Evolutionary conservation across 1,284 basidiomycete genomes (phyloP).

Genomic region (Apiotrichum brassicae): DNA sequence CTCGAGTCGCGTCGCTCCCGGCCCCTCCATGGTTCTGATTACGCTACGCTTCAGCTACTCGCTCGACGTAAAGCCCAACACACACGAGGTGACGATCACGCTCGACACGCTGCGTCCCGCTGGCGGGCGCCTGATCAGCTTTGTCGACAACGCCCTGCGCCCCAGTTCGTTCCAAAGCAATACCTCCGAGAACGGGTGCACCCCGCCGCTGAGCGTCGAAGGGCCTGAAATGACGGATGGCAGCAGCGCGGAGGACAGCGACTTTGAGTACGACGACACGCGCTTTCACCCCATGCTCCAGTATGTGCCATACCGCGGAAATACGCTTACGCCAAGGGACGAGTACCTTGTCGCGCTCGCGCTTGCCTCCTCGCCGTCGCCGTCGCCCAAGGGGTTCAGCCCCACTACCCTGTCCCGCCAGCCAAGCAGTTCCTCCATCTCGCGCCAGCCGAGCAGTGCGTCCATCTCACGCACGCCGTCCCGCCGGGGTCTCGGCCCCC

Average conservation of each 20-base stretch:
- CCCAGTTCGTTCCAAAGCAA: not conserved
- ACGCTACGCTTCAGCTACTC: conserved; percentile 28
- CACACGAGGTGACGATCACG: conserved; percentile 23
- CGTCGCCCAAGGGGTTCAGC: not conserved
- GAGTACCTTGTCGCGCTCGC: conserved; percentile 20
- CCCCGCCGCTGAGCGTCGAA: not conserved
- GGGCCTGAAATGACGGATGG: conserved; percentile 30
- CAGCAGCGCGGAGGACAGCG: conserved; percentile 26
- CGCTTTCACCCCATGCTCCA: conserved; percentile 17
- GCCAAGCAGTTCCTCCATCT: not conserved
- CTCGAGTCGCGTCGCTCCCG: conserved; percentile 2
- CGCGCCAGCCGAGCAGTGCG: not conserved
- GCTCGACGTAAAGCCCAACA: conserved; percentile 22
- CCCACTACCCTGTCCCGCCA: not conserved
- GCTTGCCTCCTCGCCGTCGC: conserved; percentile 1
- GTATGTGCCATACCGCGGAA: too few relatives aligned
- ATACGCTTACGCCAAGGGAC: conserved; percentile 20
- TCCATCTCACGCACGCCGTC: not conserved
- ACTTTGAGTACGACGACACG: conserved; percentile 25
- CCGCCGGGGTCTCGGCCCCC: not conserved
- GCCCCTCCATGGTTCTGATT: conserved; percentile 13
- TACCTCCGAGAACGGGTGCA: not conserved
- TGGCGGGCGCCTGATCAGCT: conserved; percentile 18
- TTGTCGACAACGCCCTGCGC: conserved; percentile 16
- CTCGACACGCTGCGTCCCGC: conserved; percentile 20